These are phyloP conservation scores for Aureobasidium sp. DNA, from an alignment of 2,329 filamentous ascomycete genomes.

Conservation along the genomic window DNA sequence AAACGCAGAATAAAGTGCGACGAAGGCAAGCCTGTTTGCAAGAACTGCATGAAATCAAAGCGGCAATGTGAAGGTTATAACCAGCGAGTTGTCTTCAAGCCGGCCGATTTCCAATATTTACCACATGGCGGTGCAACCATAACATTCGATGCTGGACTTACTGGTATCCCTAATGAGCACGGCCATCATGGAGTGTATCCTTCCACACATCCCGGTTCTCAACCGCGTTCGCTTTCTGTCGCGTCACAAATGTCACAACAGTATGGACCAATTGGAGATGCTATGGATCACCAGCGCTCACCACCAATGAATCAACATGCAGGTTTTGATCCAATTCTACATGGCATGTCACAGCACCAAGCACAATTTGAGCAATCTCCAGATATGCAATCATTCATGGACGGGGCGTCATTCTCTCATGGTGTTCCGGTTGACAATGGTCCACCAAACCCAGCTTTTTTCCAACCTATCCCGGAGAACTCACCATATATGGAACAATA, in stretches of 20 bases:
- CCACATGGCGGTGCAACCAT: conserved; percentile 36
- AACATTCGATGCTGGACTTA: conserved; percentile 25
- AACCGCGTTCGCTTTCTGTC: not conserved
- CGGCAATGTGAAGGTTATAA: conserved; percentile 78
- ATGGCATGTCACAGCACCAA: not conserved
- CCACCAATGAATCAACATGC: not conserved
- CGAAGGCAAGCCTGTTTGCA: conserved; percentile 75
- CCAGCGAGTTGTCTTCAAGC: conserved; percentile 73
- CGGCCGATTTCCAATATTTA: conserved; percentile 52
- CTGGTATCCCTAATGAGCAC: not conserved
- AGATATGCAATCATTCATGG: not conserved
- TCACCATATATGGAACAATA: not conserved
- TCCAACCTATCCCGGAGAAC: not conserved
- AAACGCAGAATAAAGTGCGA: conserved; percentile 96
- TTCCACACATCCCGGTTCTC: not conserved
- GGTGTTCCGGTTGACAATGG: not conserved
- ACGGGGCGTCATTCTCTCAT: not conserved
- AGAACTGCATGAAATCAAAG: conserved; percentile 82
- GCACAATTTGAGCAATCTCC: not conserved
- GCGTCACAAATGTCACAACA: conserved; percentile 1
- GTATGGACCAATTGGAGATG: not conserved
- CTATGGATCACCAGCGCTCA: not conserved
- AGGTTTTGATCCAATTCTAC: not conserved
- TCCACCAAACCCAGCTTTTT: conserved; percentile 1
- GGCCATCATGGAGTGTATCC: not conserved